A percentile compares a stretch with the other conserved stretches of the same genome.
phyloP scores from a whole-genome alignment of 495 filamentous ascomycete genomes.

The Penicillium samsonianum region DNA sequence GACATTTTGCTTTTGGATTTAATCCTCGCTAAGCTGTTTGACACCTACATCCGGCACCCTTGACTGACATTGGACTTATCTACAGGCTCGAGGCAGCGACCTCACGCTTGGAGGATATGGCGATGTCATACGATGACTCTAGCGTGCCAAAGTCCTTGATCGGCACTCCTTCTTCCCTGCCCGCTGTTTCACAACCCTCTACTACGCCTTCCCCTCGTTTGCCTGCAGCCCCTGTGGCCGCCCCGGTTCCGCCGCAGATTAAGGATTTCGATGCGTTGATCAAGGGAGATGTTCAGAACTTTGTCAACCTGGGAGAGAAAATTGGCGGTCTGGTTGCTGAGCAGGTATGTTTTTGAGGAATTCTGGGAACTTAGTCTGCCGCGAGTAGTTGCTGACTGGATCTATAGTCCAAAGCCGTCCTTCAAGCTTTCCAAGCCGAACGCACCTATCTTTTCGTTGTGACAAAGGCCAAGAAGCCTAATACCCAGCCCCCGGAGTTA shows the following conservation, averaged over 20 bases:
- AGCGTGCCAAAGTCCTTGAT: conserved; percentile 52
- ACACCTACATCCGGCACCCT: neutral
- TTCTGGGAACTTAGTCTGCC: neutral
- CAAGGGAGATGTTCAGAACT: conserved; percentile 70
- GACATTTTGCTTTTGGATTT: neutral
- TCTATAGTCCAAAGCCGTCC: conserved; percentile 57
- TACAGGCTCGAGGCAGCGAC: conserved; percentile 95
- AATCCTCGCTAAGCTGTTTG: conserved; percentile 4
- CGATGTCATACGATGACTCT: conserved; percentile 62
- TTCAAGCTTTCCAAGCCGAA: conserved; percentile 74
- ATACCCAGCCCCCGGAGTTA: conserved; percentile 66
- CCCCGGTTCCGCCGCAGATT: conserved; percentile 71
- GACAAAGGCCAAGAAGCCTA: conserved; percentile 90
- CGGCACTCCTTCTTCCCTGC: conserved; percentile 40
- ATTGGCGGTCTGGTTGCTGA: conserved; percentile 77
- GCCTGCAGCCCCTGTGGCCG: conserved; percentile 49
- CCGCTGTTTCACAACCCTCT: conserved; percentile 39
- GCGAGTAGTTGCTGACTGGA: conserved; percentile 11
- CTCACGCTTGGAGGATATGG: conserved; percentile 93
- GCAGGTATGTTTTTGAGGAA: conserved; percentile 56
- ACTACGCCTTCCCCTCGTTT: conserved; percentile 45
- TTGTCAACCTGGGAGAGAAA: conserved; percentile 72
- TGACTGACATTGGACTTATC: conserved; percentile 29
- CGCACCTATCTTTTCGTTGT: conserved; percentile 85
- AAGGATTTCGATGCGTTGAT: conserved; percentile 86